Conservation (phyloP, 2,329 filamentous ascomycete species). For the Microdochium bolleyi region DNA sequence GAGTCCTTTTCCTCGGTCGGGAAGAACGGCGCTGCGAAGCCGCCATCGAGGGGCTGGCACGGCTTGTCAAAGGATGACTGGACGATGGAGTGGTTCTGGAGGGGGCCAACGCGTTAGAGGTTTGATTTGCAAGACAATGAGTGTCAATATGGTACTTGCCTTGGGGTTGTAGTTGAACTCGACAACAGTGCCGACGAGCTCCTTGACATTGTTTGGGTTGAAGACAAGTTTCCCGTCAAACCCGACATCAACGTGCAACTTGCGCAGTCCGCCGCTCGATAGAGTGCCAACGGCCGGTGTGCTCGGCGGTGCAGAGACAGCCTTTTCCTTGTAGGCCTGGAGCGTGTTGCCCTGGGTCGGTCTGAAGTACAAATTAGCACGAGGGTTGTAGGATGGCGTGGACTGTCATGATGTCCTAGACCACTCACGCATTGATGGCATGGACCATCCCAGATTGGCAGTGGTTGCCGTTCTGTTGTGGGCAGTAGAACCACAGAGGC, state of each 20-base stretch:
- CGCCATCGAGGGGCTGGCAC: conserved; percentile 26
- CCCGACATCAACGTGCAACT: conserved; percentile 23
- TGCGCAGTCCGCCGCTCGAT: conserved; percentile 22
- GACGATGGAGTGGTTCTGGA: conserved; percentile 26
- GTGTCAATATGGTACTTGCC: too few relatives aligned
- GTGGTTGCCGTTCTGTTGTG: conserved; percentile 28
- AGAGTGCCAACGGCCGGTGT: conserved; percentile 18
- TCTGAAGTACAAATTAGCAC: conserved; percentile 6
- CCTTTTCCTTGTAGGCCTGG: conserved; percentile 21
- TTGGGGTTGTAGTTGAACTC: conserved; percentile 25
- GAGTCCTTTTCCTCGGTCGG: conserved; percentile 21
- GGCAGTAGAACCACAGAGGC: conserved; percentile 42
- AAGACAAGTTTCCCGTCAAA: conserved; percentile 21
- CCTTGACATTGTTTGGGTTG: conserved; percentile 23
- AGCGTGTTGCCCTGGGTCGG: conserved; percentile 24
- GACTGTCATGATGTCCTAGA: not conserved
- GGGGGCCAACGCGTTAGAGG: not conserved
- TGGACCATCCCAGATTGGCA: conserved; percentile 35
- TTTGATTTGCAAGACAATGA: too few relatives aligned
- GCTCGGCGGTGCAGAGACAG: conserved; percentile 14
- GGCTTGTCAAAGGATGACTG: conserved; percentile 30
- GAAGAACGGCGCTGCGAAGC: conserved; percentile 30
- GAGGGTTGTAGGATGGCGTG: not conserved
- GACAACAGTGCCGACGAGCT: conserved; percentile 21
- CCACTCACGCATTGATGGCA: conserved; percentile 26